Conservation (phyloP, 1,284 basidiomycete genomes). For the Ganoderma sinense region DNA sequence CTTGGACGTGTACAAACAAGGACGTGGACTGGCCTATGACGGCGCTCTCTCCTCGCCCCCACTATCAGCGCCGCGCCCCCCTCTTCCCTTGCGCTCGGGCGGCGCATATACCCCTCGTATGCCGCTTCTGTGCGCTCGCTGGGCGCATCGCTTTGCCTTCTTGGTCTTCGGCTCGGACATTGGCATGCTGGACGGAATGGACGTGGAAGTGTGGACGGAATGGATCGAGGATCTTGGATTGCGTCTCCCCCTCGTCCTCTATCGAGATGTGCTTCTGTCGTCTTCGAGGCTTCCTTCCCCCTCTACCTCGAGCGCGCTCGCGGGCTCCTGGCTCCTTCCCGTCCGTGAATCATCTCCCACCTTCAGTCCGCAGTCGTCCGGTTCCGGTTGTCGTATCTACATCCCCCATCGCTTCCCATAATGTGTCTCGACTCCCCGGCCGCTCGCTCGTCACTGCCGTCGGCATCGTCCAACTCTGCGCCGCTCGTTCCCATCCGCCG, state of each 20-base stretch:
- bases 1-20: conserved; percentile 19
- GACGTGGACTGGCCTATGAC: conserved; percentile 19
- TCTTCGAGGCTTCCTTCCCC: conserved; percentile 3
- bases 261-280: conserved; percentile 1
- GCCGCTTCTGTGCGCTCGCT: conserved; percentile 10
- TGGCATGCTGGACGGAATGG: conserved; percentile 3
- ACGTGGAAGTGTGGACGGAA: conserved; percentile 4
- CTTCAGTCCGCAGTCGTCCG: conserved; percentile 4
- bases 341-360: background rate
- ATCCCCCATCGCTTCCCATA: conserved; percentile 14
- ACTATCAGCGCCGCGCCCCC: conserved; percentile 18
- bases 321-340: background rate
- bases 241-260: conserved; percentile 13
- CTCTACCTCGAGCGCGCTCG: conserved; percentile 6
- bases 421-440: conserved; percentile 11
- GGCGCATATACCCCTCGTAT: conserved; percentile 6
- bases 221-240: conserved; percentile 23
- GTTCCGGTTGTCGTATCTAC: conserved; percentile 7
- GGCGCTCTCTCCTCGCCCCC: conserved; percentile 12
- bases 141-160: conserved; percentile 8
- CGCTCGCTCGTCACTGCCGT: conserved; percentile 11
- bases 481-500: background rate
- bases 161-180: conserved; percentile 6
- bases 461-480: conserved; percentile 17
- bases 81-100: conserved; percentile 3